phyloP scores from a whole-genome alignment of 2,329 filamentous ascomycete genomes.

The Lecanosticta acicola region DNA sequence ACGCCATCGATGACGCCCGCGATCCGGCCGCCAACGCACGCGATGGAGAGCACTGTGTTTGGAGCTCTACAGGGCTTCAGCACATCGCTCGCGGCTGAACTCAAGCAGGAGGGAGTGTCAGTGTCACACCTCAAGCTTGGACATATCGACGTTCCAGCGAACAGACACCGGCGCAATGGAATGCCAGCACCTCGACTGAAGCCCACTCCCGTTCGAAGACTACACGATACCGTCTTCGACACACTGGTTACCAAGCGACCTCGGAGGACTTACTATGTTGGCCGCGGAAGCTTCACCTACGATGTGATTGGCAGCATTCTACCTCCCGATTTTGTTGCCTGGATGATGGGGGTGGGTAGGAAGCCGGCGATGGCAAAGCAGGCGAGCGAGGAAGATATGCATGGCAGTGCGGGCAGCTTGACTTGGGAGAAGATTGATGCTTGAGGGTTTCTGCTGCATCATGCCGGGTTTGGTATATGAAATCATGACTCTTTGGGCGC shows the following conservation, averaged over 20 bases:
- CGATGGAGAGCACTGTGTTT: slow-evolving; percentile 79
- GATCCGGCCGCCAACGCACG: slow-evolving; percentile 72
- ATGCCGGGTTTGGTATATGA: no score
- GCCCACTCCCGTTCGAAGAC: slow-evolving; percentile 62
- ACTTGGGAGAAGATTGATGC: slow-evolving; percentile 46
- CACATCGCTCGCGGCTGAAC: slow-evolving; percentile 71
- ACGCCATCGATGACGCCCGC: slow-evolving; percentile 77
- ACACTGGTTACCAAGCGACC: slow-evolving; percentile 64
- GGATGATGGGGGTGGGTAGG: slow-evolving; percentile 80
- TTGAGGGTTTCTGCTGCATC: no score
- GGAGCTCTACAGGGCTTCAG: slow-evolving; percentile 83
- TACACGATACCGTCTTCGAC: slow-evolving; percentile 87
- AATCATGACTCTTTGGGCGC: no score
- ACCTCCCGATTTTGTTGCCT: slow-evolving; percentile 71
- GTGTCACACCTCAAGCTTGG: slow-evolving; percentile 87
- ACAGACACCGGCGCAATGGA: slow-evolving; percentile 38
- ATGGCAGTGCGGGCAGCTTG: slow-evolving; percentile 39
- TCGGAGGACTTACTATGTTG: slow-evolving; percentile 66
- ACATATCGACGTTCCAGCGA: slow-evolving; percentile 75
- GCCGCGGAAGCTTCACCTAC: slow-evolving; percentile 77
- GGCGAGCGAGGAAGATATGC: slow-evolving; percentile 31
- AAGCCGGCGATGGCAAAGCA: slow-evolving; percentile 18
- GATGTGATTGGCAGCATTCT: slow-evolving; percentile 77
- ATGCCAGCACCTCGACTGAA: slow-evolving; percentile 31
- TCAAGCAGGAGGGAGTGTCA: slow-evolving; percentile 67